A percentile compares a stretch with the other conserved stretches of the same genome.
Evolutionary conservation across 2,329 filamentous ascomycete species (phyloP).

Genomic region (Mollisiaceae sp.): DNA sequence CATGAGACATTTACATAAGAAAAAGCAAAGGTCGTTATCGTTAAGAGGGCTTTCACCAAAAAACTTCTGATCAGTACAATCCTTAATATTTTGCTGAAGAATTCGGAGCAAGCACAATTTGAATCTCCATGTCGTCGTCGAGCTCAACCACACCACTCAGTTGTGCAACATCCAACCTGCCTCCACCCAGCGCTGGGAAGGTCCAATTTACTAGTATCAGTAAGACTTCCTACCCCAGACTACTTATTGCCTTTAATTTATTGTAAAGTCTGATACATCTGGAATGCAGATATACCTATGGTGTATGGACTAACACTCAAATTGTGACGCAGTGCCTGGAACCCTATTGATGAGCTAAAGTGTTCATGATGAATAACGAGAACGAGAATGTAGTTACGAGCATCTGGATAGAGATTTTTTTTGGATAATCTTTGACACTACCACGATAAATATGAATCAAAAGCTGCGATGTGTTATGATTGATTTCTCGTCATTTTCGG

Average conservation of each 20-base stretch:
- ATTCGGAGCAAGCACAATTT: neutral
- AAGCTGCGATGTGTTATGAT: no score
- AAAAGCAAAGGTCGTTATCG: no score
- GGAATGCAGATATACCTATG: conserved; percentile 2
- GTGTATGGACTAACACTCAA: conserved; percentile 7
- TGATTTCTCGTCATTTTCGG: no score
- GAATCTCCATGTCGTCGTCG: neutral
- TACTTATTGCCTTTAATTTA: neutral
- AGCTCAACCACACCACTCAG: neutral
- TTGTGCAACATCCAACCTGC: neutral
- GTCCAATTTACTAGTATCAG: neutral
- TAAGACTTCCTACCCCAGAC: neutral
- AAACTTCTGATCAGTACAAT: no score
- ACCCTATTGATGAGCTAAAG: neutral
- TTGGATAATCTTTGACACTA: no score
- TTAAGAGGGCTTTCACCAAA: no score
- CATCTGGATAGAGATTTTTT: no score
- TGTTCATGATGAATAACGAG: neutral
- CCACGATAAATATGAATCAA: no score
- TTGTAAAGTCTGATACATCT: conserved; percentile 4
- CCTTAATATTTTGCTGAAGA: no score
- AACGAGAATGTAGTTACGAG: neutral
- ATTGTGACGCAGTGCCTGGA: conserved; percentile 15
- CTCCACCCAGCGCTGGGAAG: neutral
- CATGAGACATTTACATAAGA: no score